A percentile compares a stretch with the other conserved stretches of the same genome.
These are phyloP conservation scores for Aureobasidium vineae DNA, from an alignment of 2,329 filamentous ascomycete genomes.

Conservation along the genomic window DNA sequence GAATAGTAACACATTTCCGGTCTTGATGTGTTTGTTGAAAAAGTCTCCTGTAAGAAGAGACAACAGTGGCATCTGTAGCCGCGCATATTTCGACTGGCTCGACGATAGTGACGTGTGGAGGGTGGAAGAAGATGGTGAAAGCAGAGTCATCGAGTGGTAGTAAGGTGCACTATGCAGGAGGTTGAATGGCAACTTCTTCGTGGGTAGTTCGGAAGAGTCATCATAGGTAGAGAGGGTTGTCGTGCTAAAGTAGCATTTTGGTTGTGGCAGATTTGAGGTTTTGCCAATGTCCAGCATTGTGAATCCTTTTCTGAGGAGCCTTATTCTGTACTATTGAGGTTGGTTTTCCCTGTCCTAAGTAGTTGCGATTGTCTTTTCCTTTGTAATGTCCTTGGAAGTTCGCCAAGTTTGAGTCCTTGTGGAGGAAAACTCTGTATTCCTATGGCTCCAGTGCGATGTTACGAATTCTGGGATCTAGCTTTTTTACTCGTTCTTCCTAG, in stretches of 20 bases:
- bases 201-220: constrained; percentile 66
- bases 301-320: neutral
- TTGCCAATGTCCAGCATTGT: constrained; percentile 28
- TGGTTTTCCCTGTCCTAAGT: neutral
- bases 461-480: too few species aligned
- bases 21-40: constrained; percentile 81
- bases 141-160: constrained; percentile 57
- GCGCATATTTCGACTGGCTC: constrained; percentile 51
- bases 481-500: too few species aligned
- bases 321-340: neutral
- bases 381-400: neutral
- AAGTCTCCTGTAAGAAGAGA: constrained; percentile 73
- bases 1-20: constrained; percentile 50
- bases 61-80: constrained; percentile 68
- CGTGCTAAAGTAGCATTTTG: constrained; percentile 72
- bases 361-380: neutral
- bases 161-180: constrained; percentile 62
- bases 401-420: neutral
- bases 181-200: constrained; percentile 71
- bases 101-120: neutral
- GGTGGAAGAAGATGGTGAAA: neutral
- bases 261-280: constrained; percentile 29
- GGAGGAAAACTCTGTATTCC: too few species aligned
- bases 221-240: constrained; percentile 65
- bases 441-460: too few species aligned